Evolutionary conservation across 768 basidiomycete species (phyloP), one percentile per base, ranked within the genome.

Genomic region (Pulveroboletus sp.): DNA sequence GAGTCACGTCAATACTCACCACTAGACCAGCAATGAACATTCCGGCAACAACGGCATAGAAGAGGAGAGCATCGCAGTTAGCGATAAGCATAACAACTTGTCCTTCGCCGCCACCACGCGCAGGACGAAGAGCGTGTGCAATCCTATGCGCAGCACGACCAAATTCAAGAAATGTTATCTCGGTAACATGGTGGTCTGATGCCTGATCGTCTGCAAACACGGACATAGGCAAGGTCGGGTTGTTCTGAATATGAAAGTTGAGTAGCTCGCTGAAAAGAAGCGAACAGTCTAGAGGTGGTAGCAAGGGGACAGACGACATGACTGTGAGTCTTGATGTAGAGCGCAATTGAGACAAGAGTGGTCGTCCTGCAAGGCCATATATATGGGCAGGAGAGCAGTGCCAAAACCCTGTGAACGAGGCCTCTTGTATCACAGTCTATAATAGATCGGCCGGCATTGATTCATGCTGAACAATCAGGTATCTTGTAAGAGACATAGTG

Each of bases 71-170:
- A 42, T 71, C 70, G 10, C 59, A 51, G 6, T 60, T 57, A 5
- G 70, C 70, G 17, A 71, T 50, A 21, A 70, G 33, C 41, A 66
- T 67, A 8, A 71, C 60, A 4, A 69, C 65, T 28, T 60, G 51
- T 10, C 64, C 58, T 30, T 62, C 59, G 5, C 41, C n/a, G 2
- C 56, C 57, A 18, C 33, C 39, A 26, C 49, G 49, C 24, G 41
- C 41, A 11, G 59, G 60, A 26, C 50, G 49, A 35, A 60, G 47
- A 5, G 26, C 26, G n/a, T 64, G 57, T 9, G 67, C 69, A 3
- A 59, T 60, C 27, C 69, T 67, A 37, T 68, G 67, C 14, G 55
- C 53, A 10, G 68, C 69, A 21, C 63, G 50, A 36, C 49, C 50
- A 42, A 51, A 51, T 11, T 52, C 50, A 7, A 51, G 50, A 33